These are phyloP conservation scores for Cokeromyces recurvatus DNA, from an alignment of 371 early-diverging fungal genomes.

Conservation along the genomic window DNA sequence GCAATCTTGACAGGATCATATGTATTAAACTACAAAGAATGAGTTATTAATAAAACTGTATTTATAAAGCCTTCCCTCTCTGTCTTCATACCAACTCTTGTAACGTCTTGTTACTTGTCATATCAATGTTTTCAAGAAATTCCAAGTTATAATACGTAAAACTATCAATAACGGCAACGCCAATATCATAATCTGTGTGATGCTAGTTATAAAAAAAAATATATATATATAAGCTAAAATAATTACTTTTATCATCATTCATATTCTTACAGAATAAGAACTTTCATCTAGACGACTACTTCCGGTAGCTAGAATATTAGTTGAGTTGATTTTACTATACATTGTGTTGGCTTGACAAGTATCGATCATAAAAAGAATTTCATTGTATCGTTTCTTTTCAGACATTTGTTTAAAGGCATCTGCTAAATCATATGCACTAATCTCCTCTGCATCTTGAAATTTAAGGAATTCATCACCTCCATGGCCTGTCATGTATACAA, in stretches of 20 bases:
- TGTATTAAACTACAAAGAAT: constrained; percentile 63
- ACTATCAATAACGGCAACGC: constrained; percentile 95
- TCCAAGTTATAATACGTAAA: constrained; percentile 93
- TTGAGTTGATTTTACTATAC: constrained; percentile 86
- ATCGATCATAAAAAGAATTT: constrained; percentile 94
- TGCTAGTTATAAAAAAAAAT: constrained; percentile 45
- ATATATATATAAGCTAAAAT: too few species aligned
- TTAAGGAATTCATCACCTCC: constrained; percentile 97
- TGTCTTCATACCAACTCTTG: constrained; percentile 72
- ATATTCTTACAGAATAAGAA: constrained; percentile 81
- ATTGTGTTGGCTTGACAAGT: constrained; percentile 97
- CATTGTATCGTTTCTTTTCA: constrained; percentile 92
- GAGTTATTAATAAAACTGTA: too few species aligned
- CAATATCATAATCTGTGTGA: constrained; percentile 86
- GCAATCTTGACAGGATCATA: constrained; percentile 70
- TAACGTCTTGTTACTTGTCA: constrained; percentile 73
- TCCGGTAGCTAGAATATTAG: constrained; percentile 89
- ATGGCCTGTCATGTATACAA: constrained; percentile 97
- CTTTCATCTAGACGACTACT: constrained; percentile 83
- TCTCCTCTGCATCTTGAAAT: constrained; percentile 96
- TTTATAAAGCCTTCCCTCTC: too few species aligned
- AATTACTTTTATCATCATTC: background rate
- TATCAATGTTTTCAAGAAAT: constrained; percentile 78
- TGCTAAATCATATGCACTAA: constrained; percentile 88
- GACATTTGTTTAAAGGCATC: constrained; percentile 96